phyloP scores from a whole-genome alignment of 192 early-diverging fungal genomes.

The Mortierella claussenii region DNA sequence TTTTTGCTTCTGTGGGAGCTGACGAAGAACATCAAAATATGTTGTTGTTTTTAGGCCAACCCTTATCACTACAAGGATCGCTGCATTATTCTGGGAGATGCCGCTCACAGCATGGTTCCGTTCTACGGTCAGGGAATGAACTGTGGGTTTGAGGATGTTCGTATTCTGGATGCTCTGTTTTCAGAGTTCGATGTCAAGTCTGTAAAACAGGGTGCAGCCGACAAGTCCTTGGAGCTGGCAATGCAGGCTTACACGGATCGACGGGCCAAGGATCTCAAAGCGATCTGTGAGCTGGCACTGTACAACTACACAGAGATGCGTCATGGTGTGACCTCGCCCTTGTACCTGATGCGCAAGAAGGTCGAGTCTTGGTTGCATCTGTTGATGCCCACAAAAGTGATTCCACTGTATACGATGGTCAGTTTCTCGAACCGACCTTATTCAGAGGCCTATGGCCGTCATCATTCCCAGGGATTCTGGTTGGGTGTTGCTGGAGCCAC shows the following conservation, averaged over 20 bases:
- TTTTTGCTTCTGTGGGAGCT: too few species aligned
- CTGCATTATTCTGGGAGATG: slow-evolving; percentile 90
- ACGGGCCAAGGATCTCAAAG: slow-evolving; percentile 80
- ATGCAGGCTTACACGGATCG: slow-evolving; percentile 77
- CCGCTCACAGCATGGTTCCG: slow-evolving; percentile 98
- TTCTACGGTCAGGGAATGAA: slow-evolving; percentile 99
- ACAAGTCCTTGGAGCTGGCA: slow-evolving; percentile 59
- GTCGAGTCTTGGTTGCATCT: slow-evolving; percentile 83
- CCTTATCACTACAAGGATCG: slow-evolving; percentile 88
- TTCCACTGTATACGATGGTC: slow-evolving; percentile 97
- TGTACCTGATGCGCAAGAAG: slow-evolving; percentile 81
- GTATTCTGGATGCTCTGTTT: slow-evolving; percentile 69
- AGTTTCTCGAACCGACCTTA: slow-evolving; percentile 92
- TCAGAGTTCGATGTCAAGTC: slow-evolving; percentile 61
- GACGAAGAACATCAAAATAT: too few species aligned
- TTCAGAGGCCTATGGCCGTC: slow-evolving; percentile 67
- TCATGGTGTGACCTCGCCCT: slow-evolving; percentile 75
- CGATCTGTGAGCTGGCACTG: slow-evolving; percentile 93
- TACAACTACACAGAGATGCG: slow-evolving; percentile 98
- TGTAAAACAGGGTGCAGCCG: slow-evolving; percentile 13
- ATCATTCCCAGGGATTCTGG: slow-evolving; percentile 64
- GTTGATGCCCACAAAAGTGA: slow-evolving; percentile 73
- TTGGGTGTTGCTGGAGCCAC: slow-evolving; percentile 44
- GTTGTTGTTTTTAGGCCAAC: slow-evolving; percentile 58
- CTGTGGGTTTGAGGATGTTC: slow-evolving; percentile 95